Evolutionary conservation across 345 rosid genomes (phyloP).

Genomic region (Capsella bursapastoris): DNA sequence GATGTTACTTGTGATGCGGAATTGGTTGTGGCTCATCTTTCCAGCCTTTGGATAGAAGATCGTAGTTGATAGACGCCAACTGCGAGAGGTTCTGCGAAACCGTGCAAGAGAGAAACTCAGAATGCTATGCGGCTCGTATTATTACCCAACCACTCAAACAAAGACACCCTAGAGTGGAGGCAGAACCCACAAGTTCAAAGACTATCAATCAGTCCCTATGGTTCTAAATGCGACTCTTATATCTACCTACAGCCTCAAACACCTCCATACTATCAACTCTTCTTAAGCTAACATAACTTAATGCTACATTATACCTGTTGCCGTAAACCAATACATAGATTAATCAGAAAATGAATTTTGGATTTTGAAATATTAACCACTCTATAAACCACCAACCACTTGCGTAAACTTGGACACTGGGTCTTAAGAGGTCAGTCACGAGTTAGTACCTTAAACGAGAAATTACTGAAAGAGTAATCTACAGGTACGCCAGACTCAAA

Average conservation of each 20-base stretch:
- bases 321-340: conserved; percentile 16
- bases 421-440: conserved; percentile 19
- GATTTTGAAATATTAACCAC: not conserved
- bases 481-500: conserved; percentile 73
- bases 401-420: not conserved
- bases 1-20: conserved; percentile 49
- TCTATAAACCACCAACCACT: conserved; percentile 18
- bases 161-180: not conserved
- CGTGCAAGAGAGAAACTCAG: conserved; percentile 31
- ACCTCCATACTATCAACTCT: not conserved
- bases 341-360: not conserved
- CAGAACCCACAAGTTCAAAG: not conserved
- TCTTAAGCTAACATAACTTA: conserved; percentile 3
- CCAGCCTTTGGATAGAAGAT: conserved; percentile 95
- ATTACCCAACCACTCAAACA: conserved; percentile 1
- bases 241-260: conserved; percentile 9
- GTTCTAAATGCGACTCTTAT: not conserved
- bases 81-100: conserved; percentile 84
- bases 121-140: not conserved
- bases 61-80: conserved; percentile 97
- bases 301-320: not conserved
- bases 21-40: conserved; percentile 75
- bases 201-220: conserved; percentile 7
- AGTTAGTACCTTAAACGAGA: conserved; percentile 87
- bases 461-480: conserved; percentile 96